phyloP scores from a whole-genome alignment of 2,329 filamentous ascomycete species.

The Ascochyta koolunga region DNA sequence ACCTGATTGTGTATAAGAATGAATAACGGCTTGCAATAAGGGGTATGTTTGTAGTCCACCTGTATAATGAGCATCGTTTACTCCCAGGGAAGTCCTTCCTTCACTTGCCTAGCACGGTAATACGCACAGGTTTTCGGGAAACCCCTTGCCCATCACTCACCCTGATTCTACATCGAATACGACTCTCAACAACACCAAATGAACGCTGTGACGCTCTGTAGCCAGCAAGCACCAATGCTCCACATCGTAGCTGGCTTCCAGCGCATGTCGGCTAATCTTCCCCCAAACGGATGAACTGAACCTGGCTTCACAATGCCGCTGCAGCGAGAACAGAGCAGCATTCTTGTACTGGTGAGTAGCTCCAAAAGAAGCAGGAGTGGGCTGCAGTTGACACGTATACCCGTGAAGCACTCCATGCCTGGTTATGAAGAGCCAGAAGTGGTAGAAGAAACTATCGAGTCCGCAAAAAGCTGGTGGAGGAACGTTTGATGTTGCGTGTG shows the following conservation, averaged over 20 bases:
- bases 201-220: not conserved
- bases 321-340: not conserved
- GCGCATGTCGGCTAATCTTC: slow-evolving; percentile 20
- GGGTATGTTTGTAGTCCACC: not conserved
- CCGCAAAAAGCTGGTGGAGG: not conserved
- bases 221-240: not conserved
- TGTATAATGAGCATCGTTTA: not conserved
- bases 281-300: slow-evolving; percentile 23
- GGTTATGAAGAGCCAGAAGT: not conserved
- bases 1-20: not conserved
- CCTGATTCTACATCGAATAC: no score
- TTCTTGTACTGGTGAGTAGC: not conserved
- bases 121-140: no score
- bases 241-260: slow-evolving; percentile 9
- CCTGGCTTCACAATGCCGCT: not conserved
- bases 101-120: no score
- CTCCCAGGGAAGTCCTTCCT: no score
- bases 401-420: not conserved
- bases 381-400: not conserved
- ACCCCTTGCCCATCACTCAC: no score
- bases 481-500: not conserved
- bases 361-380: no score
- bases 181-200: not conserved
- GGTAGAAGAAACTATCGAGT: not conserved
- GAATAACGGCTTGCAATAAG: not conserved